Evolutionary conservation across 2,329 filamentous ascomycete species (phyloP).

Genomic region (Calonectria pseudoturangicola): DNA sequence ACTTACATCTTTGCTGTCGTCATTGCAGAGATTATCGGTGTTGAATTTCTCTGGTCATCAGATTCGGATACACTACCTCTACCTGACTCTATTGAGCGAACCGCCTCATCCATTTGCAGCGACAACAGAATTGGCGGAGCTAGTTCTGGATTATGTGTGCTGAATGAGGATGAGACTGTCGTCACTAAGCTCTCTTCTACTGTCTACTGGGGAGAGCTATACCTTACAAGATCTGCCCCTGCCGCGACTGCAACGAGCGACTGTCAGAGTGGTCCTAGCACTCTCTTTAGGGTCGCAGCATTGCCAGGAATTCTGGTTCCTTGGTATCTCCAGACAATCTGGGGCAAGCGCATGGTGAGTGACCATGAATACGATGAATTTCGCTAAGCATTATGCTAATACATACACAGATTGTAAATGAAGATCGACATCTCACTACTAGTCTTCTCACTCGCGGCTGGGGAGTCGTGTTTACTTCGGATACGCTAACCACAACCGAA

Average conservation of each 20-base stretch:
- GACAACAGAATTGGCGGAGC: slow-evolving; percentile 51
- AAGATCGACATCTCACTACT: slow-evolving; percentile 53
- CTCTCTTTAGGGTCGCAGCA: slow-evolving; percentile 49
- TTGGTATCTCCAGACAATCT: slow-evolving; percentile 51
- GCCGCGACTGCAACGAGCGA: slow-evolving; percentile 52
- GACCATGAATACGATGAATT: fast-evolving
- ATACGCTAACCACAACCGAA: slow-evolving; percentile 51
- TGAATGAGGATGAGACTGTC: slow-evolving; percentile 47
- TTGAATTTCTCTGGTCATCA: slow-evolving; percentile 54
- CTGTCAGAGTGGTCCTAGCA: slow-evolving; percentile 53
- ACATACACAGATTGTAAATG: slow-evolving; percentile 50
- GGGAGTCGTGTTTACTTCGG: slow-evolving; percentile 55
- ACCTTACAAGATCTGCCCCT: slow-evolving; percentile 50
- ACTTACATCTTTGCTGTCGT: slow-evolving; percentile 52
- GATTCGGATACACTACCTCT: slow-evolving; percentile 52
- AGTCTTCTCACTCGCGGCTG: slow-evolving; percentile 53
- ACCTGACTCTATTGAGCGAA: slow-evolving; percentile 46
- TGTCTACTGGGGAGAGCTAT: slow-evolving; percentile 54
- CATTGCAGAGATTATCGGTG: slow-evolving; percentile 49
- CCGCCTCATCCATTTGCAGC: slow-evolving; percentile 46
- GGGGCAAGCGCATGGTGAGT: slow-evolving; percentile 52
- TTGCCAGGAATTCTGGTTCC: slow-evolving; percentile 50
- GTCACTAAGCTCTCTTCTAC: slow-evolving; percentile 49
- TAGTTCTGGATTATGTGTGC: slow-evolving; percentile 50
- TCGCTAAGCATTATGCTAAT: not conserved